Evolutionary conservation across 2,329 filamentous ascomycete species (phyloP).

Genomic region (Fusarium papillatum): DNA sequence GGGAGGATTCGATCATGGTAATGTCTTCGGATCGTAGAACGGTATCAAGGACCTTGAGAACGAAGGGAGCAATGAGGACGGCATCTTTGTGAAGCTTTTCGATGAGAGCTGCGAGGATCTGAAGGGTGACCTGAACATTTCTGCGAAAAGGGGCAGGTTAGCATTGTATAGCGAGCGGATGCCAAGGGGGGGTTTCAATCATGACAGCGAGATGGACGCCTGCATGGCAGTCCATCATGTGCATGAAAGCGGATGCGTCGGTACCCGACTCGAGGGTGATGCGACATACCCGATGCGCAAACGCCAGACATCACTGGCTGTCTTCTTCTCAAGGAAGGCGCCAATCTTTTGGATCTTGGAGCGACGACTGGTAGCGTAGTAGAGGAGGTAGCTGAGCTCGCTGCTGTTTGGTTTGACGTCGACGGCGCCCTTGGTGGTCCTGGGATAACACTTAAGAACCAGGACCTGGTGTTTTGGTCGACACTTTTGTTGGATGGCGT

Average conservation of each 20-base stretch:
- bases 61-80: conserved; percentile 86
- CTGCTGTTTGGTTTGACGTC: conserved; percentile 97
- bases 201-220: background rate
- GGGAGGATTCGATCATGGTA: conserved; percentile 91
- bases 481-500: conserved; percentile 75
- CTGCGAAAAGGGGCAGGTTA: conserved; percentile 57
- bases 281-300: conserved; percentile 82
- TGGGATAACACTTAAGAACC: conserved; percentile 96
- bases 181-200: conserved; percentile 11
- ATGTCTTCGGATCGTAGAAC: conserved; percentile 90
- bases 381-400: conserved; percentile 96
- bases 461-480: conserved; percentile 98
- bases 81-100: conserved; percentile 94
- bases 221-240: background rate
- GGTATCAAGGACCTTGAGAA: conserved; percentile 86
- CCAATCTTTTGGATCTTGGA: conserved; percentile 98
- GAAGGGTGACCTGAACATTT: conserved; percentile 94
- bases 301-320: conserved; percentile 91
- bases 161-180: background rate
- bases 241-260: conserved; percentile 28
- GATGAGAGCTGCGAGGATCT: conserved; percentile 91
- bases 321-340: conserved; percentile 94
- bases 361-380: conserved; percentile 94
- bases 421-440: conserved; percentile 89
- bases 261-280: conserved; percentile 19